Base-by-base conservation (phyloP, 192 early-diverging fungal species). In the Rhizophagus clarus region DNA sequence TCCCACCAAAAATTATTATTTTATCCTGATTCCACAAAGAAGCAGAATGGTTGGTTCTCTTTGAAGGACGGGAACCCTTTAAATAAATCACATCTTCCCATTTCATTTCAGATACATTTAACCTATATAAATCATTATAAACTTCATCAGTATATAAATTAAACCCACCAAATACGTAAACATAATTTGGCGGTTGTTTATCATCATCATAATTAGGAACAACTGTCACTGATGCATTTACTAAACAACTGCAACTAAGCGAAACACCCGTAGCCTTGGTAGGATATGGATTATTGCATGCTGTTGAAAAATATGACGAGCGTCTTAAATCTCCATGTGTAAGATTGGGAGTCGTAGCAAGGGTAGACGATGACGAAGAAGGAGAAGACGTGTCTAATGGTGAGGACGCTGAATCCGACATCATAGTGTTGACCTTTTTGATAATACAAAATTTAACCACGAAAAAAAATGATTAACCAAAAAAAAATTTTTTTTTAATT, bases 141-240 rank as follows among this genome's bases (percentile, higher is more conserved):
- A 93, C 90, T 56, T 90, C 91, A 79, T 91, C 91, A 14, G 87
- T 90, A 73, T 91, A 93, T 56, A 88, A 85, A 74, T 93, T 81
- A 76, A 93, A 93, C 0, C 92, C 90, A 40, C 87, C 89, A 85
- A 92, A 90, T 1, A 88, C 85, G 70, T 88, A 89, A 22, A 91
- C 51, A 49, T 63, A 63, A n/a, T 68, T 28, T 28, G 74, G 74
- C 4, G 49, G 64, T 40, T 75, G 64, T n/a, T 47, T 28, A 9
- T n/a, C 15, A 60, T 84, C 73, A 24, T 79, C 51, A 22, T 24
- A 4, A 37, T 70, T 79, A 17, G 78, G 83, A 4, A 86, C 83
- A 11, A 83, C 81, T 24, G 84, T 88, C 11, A 84, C 69, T 29
- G 84, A 84, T 17, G 87, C 87, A 72, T 83, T 83, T 9, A 88